Base-by-base conservation (phyloP, 768 basidiomycete species). In the Grammothele lineata region DNA sequence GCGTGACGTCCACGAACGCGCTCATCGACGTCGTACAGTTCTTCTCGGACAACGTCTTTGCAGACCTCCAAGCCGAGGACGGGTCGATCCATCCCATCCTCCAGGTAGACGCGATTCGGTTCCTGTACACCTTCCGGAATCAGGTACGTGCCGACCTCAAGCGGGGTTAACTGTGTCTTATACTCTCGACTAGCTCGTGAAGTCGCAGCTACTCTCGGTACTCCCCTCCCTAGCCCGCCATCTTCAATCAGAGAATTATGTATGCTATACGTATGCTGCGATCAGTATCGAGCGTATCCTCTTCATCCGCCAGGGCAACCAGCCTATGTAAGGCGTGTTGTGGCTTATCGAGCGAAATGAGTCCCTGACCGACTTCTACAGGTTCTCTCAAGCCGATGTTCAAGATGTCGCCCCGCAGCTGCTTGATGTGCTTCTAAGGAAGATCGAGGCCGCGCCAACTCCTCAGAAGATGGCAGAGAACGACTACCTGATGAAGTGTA, bases 401-500 rank as follows among this genome's bases (percentile, higher is more conserved):
- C 85, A 84, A 39, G 87, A 88, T 10, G 79, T 87, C 52, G 90
- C 92, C n/a, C 71, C 79, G 14, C 74, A 77, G 37, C 74, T 96
- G 49, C 66, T 92, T 21, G 68, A 78, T 48, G 83, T 83, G 3
- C 71, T 97, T 4, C 73, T 99, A 53, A 65, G 67, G 33, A 92
- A 87, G 64, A 87, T 96, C 36, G 91, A 93, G 63, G 67, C 70
- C 34, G 87, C 82, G 5, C 76, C 74, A 3, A 87, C 87, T 3
- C 83, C 96, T 0, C 89, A 96, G 63, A 94, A 95, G 69, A 80
- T 95, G 25, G 92, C 95, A 0, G 94, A 97, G 63, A 99, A 99
- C 57, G 95, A 98, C 65, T 88, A 96, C 64, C 70, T 98, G 39
- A 99, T 97, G 93, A 93, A 91, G 73, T 94, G 95, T 94, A 54